phyloP scores from a whole-genome alignment of 2,329 filamentous ascomycete genomes.

The Orbilia blumenaviensis region DNA sequence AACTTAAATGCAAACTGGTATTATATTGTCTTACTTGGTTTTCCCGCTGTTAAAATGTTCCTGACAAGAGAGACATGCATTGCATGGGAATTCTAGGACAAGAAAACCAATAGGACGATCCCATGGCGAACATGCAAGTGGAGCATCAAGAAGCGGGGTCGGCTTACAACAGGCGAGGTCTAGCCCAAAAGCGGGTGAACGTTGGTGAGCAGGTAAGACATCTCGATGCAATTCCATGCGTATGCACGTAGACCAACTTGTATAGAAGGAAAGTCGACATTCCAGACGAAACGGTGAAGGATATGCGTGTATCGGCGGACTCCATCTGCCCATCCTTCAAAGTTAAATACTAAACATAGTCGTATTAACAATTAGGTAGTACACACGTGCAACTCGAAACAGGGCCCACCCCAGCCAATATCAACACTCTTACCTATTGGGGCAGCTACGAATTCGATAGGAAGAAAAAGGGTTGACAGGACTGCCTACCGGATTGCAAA shows the following conservation, averaged over 20 bases:
- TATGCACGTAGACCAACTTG: background rate
- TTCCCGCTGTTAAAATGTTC: conserved; percentile 3
- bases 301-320: conserved; percentile 13
- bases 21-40: too few species aligned
- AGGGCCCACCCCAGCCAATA: conserved; percentile 3
- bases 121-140: conserved; percentile 14
- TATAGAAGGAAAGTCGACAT: background rate
- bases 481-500: conserved; percentile 11
- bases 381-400: conserved; percentile 29
- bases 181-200: background rate
- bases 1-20: background rate
- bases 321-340: background rate
- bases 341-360: background rate
- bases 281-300: background rate
- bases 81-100: conserved; percentile 23
- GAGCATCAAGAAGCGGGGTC: conserved; percentile 8
- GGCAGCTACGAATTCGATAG: conserved; percentile 21
- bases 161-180: conserved; percentile 4
- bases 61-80: conserved; percentile 47
- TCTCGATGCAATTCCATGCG: background rate
- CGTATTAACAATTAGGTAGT: background rate
- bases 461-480: background rate
- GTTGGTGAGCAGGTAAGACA: conserved; percentile 5
- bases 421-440: conserved; percentile 36
- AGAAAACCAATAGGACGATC: background rate